Evolutionary conservation across 2,329 filamentous ascomycete genomes (phyloP), one percentile per base, ranked within the genome.

Genomic region (Keithomyces neogunnii): DNA sequence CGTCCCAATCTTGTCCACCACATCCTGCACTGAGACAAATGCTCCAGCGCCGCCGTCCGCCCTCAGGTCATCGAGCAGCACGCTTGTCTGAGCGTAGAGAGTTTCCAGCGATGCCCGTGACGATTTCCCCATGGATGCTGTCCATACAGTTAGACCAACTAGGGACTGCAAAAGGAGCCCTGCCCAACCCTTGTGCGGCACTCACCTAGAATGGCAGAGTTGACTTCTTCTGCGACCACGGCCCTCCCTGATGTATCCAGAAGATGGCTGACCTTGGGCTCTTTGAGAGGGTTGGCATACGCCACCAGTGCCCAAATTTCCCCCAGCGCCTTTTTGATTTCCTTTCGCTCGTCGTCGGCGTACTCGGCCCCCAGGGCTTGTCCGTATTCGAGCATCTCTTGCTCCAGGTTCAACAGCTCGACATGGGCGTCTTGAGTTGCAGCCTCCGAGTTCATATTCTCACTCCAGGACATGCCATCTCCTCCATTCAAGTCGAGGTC

Each of bases 301-400:
- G 91, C 91, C 56, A 97, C 80, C 50, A 96, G 73, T 5, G 89
- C 87, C 69, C 93, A 96, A 1, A 95, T 91, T 57, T 96, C 89
- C 53, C 84, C 78, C 29, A 99, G 77, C 43, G 86, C 80, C 58
- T 85, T 85, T 60, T 78, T 79, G 8, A 91, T 79, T 59, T 91
- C 86, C 47, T 77, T 78, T 47, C 86, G 76, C 13, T 79, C 75
- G 59, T 95, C 88, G 40, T 80, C 76, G 44, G 78, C 79, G 64
- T 92, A 97, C 61, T 96, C 88, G 13, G 81, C 75, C 53, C 86
- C 81, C 30, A 99, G 75, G 52, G 84, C 77, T 66, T 87, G 85
- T 7, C 92, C 93, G 60, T 96, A 97, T 38, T 77, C 67, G 11
- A 97, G 75, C 35, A 88, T 89, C 42, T 86, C 82, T 30, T 78